phyloP scores from a whole-genome alignment of 768 basidiomycete genomes.

The Tulasnella sp. region DNA sequence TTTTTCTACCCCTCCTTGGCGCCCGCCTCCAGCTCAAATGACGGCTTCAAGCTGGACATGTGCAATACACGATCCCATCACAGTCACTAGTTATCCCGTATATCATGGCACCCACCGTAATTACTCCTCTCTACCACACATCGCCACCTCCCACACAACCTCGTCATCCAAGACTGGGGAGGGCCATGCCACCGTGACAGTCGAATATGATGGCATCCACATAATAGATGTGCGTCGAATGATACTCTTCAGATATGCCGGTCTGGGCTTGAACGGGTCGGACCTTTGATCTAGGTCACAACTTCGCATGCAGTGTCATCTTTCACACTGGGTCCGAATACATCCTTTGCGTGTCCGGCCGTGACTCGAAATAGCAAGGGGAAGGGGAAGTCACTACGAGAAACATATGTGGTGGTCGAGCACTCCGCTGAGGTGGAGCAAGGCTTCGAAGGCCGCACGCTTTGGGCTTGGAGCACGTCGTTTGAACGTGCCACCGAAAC shows the following conservation, averaged over 20 bases:
- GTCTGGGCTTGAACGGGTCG: slow-evolving; percentile 1
- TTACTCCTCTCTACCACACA: too few relatives aligned
- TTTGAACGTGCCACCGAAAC: slow-evolving; percentile 18
- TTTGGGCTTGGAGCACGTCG: slow-evolving; percentile 54
- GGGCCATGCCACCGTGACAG: slow-evolving; percentile 33
- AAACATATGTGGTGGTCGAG: slow-evolving; percentile 46
- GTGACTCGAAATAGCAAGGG: slow-evolving; percentile 30
- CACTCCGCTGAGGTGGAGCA: slow-evolving; percentile 35
- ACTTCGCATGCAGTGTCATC: slow-evolving; percentile 56
- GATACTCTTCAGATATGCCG: slow-evolving; percentile 16
- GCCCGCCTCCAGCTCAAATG: too few relatives aligned
- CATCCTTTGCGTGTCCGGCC: slow-evolving; percentile 48
- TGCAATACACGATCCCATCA: too few relatives aligned
- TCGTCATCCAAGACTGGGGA: too few relatives aligned
- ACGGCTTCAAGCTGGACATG: too few relatives aligned
- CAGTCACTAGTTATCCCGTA: too few relatives aligned
- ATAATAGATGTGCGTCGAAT: slow-evolving; percentile 47
- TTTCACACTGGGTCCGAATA: slow-evolving; percentile 57
- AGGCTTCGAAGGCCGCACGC: slow-evolving; percentile 36
- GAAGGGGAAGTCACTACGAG: slow-evolving; percentile 29
- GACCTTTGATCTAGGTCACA: slow-evolving; percentile 32
- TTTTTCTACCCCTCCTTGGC: too few relatives aligned
- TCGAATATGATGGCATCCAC: slow-evolving; percentile 65
- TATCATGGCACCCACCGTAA: too few relatives aligned
- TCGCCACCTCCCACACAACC: too few relatives aligned